Base-by-base conservation (phyloP, 1,139 yeast species). In the Pichia cactophila region DNA sequence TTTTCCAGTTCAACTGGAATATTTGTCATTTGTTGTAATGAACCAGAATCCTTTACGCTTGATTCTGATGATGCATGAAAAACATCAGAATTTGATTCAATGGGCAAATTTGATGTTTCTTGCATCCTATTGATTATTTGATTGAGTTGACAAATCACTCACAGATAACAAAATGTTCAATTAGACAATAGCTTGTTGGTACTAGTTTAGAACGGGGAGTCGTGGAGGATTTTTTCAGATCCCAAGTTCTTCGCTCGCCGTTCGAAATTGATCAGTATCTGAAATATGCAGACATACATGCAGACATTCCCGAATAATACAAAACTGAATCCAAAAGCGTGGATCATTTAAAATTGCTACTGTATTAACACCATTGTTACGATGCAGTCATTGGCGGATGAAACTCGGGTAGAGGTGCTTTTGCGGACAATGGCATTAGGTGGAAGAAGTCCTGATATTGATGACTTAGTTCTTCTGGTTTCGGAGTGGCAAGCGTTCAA, bases 401-500 rank as follows among this genome's bases (percentile, higher is more conserved):
- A 17, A 16, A 17, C 38, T 16, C 28, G 41, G 7, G 28, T 23
- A 9, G 41, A 38, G 23, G 41, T 38, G 3, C 28, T 38, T 5
- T 23, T 41, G 29, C 42, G 44, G 2, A 17, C 47, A 4, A 8
- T 50, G 16, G 43, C 42, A 2, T 35, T 46, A 10, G 46, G 33
- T 31, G 42, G 43, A 1, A 36, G 29, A 14, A n/a, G 11, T 16
- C 28, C 44, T 3, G 29, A 37, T 11, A 17, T 29, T 11, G 52
- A 47, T 10, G 50, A 50, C n/a, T 28, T 50, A 11, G 23, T 42
- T 8, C 14, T 31, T 1, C 29, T 50, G 33, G 37, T 47, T 8
- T 26, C 43, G 9, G 42, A 43, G 12, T 50, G 46, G 44, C 42
- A 44, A 20, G 26, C 35, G 4, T 35, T 20, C 14, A 11, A 35